phyloP scores from a whole-genome alignment of 1,284 basidiomycete genomes.

The Naganishia cerealis region DNA sequence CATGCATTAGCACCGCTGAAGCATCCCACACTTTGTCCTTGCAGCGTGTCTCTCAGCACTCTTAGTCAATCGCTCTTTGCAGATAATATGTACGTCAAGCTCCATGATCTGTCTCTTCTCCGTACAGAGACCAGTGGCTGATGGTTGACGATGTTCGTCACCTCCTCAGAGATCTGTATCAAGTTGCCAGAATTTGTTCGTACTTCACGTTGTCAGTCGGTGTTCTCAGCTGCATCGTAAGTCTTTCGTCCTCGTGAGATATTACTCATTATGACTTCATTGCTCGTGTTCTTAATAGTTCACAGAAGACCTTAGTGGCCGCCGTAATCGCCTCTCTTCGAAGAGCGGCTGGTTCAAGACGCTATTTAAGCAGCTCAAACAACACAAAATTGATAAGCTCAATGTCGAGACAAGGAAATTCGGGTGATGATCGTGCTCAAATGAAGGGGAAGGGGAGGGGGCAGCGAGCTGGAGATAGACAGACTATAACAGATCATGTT shows the following conservation, averaged over 20 bases:
- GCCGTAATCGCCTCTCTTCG: background rate
- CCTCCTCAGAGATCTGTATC: background rate
- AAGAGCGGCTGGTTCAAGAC: background rate
- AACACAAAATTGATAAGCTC: too few relatives aligned
- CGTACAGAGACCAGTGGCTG: background rate
- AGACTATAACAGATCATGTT: too few relatives aligned
- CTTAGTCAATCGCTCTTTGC: conserved; percentile 18
- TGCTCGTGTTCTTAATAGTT: background rate
- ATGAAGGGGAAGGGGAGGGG: too few relatives aligned
- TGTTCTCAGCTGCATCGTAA: conserved; percentile 8
- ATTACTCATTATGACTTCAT: background rate
- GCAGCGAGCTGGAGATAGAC: too few relatives aligned
- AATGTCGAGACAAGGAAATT: too few relatives aligned
- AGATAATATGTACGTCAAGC: background rate
- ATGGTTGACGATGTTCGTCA: background rate
- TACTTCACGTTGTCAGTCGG: background rate
- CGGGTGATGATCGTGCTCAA: too few relatives aligned
- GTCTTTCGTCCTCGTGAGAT: background rate
- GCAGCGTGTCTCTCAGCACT: conserved; percentile 5
- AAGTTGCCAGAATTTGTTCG: background rate
- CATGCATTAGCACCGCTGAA: background rate
- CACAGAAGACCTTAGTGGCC: conserved; percentile 4
- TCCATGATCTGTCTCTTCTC: background rate
- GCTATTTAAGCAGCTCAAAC: too few relatives aligned
- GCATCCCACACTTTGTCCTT: too few relatives aligned